A percentile compares a stretch with the other conserved stretches of the same genome.
These are phyloP conservation scores for Thalassiosira oceanica DNA, from an alignment of 352 stramenopile species.

Conservation along the genomic window DNA sequence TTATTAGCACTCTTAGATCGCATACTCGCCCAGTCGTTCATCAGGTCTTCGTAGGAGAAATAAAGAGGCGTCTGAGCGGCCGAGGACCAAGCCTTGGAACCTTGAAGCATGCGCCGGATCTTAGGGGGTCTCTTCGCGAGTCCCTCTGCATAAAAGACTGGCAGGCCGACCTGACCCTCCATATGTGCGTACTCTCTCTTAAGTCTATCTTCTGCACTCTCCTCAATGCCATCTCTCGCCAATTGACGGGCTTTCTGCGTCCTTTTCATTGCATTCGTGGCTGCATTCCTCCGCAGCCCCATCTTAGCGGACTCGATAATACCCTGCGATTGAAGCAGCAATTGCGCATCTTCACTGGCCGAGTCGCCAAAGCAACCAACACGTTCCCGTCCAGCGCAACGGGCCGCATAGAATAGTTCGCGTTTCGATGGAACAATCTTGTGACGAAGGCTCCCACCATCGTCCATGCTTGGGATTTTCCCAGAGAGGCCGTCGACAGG, in stretches of 20 bases:
- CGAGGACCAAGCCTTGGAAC: conserved; percentile 21
- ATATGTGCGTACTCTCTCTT: conserved; percentile 62
- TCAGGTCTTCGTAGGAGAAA: conserved; percentile 79
- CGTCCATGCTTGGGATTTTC: conserved; percentile 45
- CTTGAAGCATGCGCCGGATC: conserved; percentile 23
- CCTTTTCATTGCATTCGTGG: conserved; percentile 21
- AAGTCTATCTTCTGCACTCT: conserved; percentile 28
- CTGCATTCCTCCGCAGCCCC: conserved; percentile 22
- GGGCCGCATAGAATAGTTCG: conserved; percentile 73
- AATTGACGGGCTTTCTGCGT: conserved; percentile 19
- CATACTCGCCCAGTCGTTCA: conserved; percentile 59
- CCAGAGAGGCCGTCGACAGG: conserved; percentile 59
- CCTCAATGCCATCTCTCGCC: conserved; percentile 25
- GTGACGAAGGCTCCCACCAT: conserved; percentile 66
- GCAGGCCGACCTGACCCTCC: conserved; percentile 69
- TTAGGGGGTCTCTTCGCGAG: conserved; percentile 44
- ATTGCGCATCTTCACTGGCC: conserved; percentile 43
- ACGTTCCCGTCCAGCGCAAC: conserved; percentile 63
- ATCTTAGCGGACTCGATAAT: conserved; percentile 55
- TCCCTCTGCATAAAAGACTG: conserved; percentile 66
- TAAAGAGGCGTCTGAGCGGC: conserved; percentile 56
- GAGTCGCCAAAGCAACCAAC: conserved; percentile 60
- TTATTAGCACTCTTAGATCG: conserved; percentile 35
- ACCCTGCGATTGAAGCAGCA: conserved; percentile 38
- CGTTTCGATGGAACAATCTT: conserved; percentile 75